A percentile compares a stretch with the other conserved stretches of the same genome.
Evolutionary conservation across 768 basidiomycete genomes (phyloP).

Genomic region (Leccinum subgranulosum): DNA sequence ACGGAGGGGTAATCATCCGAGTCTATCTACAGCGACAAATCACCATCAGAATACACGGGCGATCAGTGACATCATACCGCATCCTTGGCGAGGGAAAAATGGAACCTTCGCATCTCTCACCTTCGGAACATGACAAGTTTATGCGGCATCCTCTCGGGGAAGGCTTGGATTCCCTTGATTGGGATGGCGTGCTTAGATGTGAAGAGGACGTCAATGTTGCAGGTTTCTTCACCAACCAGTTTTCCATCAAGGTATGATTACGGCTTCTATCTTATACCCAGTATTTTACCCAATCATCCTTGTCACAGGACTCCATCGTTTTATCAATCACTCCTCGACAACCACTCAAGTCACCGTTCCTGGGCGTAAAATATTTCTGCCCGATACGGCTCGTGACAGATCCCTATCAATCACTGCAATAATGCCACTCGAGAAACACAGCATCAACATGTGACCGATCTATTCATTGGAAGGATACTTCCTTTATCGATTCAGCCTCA

Average conservation of each 20-base stretch:
- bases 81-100: constrained; percentile 50
- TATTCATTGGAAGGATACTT: not conserved
- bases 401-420: constrained; percentile 34
- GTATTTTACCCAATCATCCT: not conserved
- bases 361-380: constrained; percentile 40
- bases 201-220: constrained; percentile 39
- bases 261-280: not conserved
- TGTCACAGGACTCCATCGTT: constrained; percentile 55
- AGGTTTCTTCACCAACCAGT: constrained; percentile 44
- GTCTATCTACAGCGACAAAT: constrained; percentile 55
- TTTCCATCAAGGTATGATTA: constrained; percentile 48
- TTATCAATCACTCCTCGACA: constrained; percentile 44
- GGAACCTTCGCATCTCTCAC: constrained; percentile 40
- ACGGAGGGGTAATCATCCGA: constrained; percentile 33
- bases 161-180: constrained; percentile 49
- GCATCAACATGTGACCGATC: not conserved
- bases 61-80: constrained; percentile 6
- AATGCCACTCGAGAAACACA: not conserved
- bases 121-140: constrained; percentile 6
- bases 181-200: constrained; percentile 52
- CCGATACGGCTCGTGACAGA: constrained; percentile 62
- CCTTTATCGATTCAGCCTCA: not conserved
- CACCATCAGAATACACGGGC: constrained; percentile 31
- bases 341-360: constrained; percentile 35
- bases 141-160: constrained; percentile 16